A percentile compares a stretch with the other conserved stretches of the same genome.
phyloP scores from a whole-genome alignment of 768 basidiomycete genomes.

The Nidularia pulvinata region DNA sequence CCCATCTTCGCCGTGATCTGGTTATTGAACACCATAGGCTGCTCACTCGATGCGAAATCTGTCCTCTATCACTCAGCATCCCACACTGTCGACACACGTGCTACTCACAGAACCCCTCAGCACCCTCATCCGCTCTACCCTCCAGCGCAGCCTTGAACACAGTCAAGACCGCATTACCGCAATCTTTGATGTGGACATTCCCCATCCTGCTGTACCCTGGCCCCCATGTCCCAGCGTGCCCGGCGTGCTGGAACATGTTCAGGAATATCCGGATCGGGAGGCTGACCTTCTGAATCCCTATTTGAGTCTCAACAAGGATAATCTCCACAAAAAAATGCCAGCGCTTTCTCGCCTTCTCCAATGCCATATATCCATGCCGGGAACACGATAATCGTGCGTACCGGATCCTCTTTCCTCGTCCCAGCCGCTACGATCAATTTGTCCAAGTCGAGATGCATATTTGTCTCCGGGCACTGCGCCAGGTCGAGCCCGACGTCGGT shows the following conservation, averaged over 20 bases:
- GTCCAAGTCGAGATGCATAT: slow-evolving; percentile 18
- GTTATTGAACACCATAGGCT: slow-evolving; percentile 21
- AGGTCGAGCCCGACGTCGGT: slow-evolving; percentile 33
- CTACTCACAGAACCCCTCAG: slow-evolving; percentile 35
- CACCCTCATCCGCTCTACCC: slow-evolving; percentile 37
- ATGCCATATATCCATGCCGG: slow-evolving; percentile 43
- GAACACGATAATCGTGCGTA: slow-evolving; percentile 41
- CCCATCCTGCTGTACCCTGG: slow-evolving; percentile 32
- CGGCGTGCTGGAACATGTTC: slow-evolving; percentile 22
- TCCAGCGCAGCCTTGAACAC: slow-evolving; percentile 37
- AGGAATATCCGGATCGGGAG: slow-evolving; percentile 33
- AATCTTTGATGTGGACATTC: slow-evolving; percentile 39
- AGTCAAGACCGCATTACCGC: slow-evolving; percentile 25
- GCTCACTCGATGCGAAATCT: slow-evolving; percentile 32
- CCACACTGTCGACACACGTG: neutral
- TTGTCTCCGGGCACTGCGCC: slow-evolving; percentile 16
- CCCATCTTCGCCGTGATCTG: slow-evolving; percentile 30
- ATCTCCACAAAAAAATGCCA: too few relatives aligned
- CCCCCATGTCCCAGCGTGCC: slow-evolving; percentile 41
- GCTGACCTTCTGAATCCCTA: slow-evolving; percentile 29
- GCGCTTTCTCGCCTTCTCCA: too few relatives aligned
- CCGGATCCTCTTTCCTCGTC: slow-evolving; percentile 30
- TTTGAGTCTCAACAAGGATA: neutral
- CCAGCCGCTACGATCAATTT: slow-evolving; percentile 35
- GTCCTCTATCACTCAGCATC: slow-evolving; percentile 1